A percentile compares a stretch with the other conserved stretches of the same genome.
Evolutionary conservation across 2,329 filamentous ascomycete genomes (phyloP).

Genomic region (Fusarium fracticaudum): DNA sequence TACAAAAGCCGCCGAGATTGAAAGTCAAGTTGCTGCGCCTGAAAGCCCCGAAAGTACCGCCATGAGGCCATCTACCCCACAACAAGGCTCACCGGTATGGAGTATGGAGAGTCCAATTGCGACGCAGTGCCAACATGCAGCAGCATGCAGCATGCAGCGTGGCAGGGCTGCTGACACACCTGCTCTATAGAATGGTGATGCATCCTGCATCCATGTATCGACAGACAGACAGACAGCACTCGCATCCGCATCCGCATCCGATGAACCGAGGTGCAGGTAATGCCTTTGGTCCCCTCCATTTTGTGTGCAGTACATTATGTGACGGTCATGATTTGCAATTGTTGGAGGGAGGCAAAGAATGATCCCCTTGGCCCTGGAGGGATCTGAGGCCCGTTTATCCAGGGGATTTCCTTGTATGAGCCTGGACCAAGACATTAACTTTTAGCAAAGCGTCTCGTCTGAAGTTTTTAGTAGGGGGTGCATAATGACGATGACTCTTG

Average conservation of each 20-base stretch:
- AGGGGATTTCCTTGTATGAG: conserved; percentile 16
- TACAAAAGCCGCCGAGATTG: conserved; percentile 22
- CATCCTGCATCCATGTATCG: conserved; percentile 1
- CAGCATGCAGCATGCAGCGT: conserved; percentile 10
- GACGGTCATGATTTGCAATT: conserved; percentile 3
- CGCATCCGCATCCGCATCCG: conserved; percentile 1
- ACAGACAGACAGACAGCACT: not conserved
- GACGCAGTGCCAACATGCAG: conserved; percentile 5
- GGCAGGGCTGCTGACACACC: conserved; percentile 22
- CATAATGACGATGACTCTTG: conserved; percentile 22
- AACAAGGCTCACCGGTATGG: conserved; percentile 35
- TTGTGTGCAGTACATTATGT: not conserved
- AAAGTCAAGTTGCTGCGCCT: conserved; percentile 2
- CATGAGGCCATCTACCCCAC: conserved; percentile 36
- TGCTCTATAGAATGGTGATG: conserved; percentile 24
- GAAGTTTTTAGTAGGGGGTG: conserved; percentile 20
- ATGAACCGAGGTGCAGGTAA: conserved; percentile 16
- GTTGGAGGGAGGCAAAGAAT: conserved; percentile 1
- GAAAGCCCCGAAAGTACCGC: conserved; percentile 12
- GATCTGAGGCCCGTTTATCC: conserved; percentile 6
- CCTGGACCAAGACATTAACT: not conserved
- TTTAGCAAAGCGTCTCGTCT: not conserved
- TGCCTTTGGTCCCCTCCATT: not conserved
- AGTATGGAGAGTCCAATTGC: conserved; percentile 32
- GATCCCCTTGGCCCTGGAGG: not conserved